Base-by-base conservation (phyloP, 169 alveolate genomes). In the Theileria luwenshuni region DNA sequence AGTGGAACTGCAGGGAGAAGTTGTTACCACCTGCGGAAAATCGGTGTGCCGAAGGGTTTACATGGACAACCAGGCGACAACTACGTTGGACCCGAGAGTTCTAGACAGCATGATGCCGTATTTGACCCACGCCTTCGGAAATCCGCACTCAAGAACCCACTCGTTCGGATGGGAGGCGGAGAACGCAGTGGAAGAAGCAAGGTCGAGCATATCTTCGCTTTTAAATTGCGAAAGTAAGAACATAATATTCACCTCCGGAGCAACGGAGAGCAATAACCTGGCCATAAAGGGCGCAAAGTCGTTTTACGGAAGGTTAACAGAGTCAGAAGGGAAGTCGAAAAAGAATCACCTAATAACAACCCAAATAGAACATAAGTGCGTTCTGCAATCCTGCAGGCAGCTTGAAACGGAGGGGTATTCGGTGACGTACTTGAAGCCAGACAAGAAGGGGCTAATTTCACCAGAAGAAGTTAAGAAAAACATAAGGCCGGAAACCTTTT, bases 231-330 rank as follows among this genome's bases (percentile, higher is more conserved):
- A 90, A 35, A 85, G 96, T 38, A 90, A 93, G 85, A 97, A 96
- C 90, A 91, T 97, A 54, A 88, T 96, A 45, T 98, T 98, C 89
- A 98, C 99, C n/a, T 94, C 98, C 0, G 99, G 99, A 1, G 99
- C 99, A 7, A 98, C 99, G 10, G 99, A 98, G 91, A 90, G 98
- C 49, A 97, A 98, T 85, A 98, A 98, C 85, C 72, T 95, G 83
- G 97, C 98, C 32, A 69, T 96, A 19, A 96, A 96, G 85, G 99
- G 99, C 41, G 94, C 94, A 30, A 89, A 96, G 27, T 80, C 89
- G 7, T 79, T 83, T 51, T 70, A 83, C 67, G 62, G 84, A 52
- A 30, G 70, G 63, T 54, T 84, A 58, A 63, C 84, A 77, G 47
- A 81, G 75, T 63, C 69, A 61, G 75, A 59, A 21, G 74, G 72